These are phyloP conservation scores for Trametes pubescens DNA, from an alignment of 1,284 basidiomycete genomes.

Conservation along the genomic window DNA sequence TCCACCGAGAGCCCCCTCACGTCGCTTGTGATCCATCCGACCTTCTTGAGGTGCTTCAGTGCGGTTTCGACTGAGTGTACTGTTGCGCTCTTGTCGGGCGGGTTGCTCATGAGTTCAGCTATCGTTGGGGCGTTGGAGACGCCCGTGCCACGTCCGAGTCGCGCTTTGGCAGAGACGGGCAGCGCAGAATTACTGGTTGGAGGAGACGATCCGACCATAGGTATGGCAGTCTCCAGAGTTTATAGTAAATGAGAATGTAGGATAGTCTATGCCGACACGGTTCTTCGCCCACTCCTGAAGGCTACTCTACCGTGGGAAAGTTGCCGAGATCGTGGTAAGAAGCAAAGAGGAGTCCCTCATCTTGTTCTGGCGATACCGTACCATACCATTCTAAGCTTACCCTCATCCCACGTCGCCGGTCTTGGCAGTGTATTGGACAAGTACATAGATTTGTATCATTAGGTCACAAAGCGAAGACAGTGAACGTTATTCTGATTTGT, in stretches of 20 bases:
- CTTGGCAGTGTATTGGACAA: no score
- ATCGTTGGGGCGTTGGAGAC: not conserved
- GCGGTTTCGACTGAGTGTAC: not conserved
- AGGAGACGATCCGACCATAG: not conserved
- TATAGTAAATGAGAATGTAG: not conserved
- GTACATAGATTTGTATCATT: no score
- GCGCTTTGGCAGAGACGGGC: not conserved
- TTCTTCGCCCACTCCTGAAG: not conserved
- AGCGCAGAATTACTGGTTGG: not conserved
- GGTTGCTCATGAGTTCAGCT: not conserved
- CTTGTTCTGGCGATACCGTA: no score
- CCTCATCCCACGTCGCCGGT: no score
- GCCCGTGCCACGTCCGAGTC: not conserved
- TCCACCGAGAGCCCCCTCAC: not conserved
- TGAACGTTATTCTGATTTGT: no score
- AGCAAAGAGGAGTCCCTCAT: conserved; percentile 1
- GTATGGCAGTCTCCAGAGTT: not conserved
- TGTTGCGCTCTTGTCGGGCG: not conserved
- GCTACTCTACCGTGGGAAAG: not conserved
- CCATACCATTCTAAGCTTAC: no score
- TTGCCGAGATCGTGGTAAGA: conserved; percentile 1
- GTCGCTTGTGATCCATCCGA: not conserved
- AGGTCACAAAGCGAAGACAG: no score
- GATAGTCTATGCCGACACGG: not conserved
- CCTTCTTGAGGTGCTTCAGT: not conserved